Evolutionary conservation across 2,329 filamentous ascomycete genomes (phyloP).

Genomic region (Pseudofabraea citricarpa): DNA sequence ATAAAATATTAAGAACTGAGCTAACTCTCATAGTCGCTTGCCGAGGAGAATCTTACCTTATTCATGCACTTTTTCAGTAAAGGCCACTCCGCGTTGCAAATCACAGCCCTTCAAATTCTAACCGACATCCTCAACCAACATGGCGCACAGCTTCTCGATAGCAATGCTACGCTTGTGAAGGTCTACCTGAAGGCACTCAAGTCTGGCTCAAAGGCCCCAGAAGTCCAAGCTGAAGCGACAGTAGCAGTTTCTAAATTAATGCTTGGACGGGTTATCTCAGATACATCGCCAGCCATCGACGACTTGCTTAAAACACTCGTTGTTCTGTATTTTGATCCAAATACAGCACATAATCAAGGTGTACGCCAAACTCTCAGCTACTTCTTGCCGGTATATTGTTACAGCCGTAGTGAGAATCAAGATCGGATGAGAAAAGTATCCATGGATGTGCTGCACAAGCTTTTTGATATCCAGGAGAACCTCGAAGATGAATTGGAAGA

Average conservation of each 20-base stretch:
- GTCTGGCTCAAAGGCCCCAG: constrained; percentile 60
- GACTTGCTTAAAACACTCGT: constrained; percentile 83
- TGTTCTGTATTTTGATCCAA: constrained; percentile 84
- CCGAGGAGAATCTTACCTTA: constrained; percentile 83
- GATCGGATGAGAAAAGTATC: constrained; percentile 72
- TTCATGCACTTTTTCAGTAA: constrained; percentile 97
- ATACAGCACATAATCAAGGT: constrained; percentile 72
- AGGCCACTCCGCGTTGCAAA: constrained; percentile 83
- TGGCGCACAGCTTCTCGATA: constrained; percentile 68
- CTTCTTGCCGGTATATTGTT: constrained; percentile 92
- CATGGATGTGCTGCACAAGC: constrained; percentile 68
- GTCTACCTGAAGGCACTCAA: constrained; percentile 81
- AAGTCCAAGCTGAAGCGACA: constrained; percentile 77
- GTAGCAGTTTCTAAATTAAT: constrained; percentile 82
- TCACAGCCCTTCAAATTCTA: constrained; percentile 85
- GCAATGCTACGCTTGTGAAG: constrained; percentile 69
- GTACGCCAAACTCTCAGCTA: constrained; percentile 86
- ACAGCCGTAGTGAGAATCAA: constrained; percentile 77
- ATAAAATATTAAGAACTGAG: constrained; percentile 1
- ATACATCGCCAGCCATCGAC: constrained; percentile 52
- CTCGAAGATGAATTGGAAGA: constrained; percentile 72
- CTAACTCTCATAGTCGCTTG: constrained; percentile 55
- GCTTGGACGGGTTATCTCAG: constrained; percentile 71
- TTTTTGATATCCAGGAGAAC: constrained; percentile 68
- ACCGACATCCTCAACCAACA: constrained; percentile 91